phyloP scores from a whole-genome alignment of 441 rosid genomes.

The Aleurites moluccanus region DNA sequence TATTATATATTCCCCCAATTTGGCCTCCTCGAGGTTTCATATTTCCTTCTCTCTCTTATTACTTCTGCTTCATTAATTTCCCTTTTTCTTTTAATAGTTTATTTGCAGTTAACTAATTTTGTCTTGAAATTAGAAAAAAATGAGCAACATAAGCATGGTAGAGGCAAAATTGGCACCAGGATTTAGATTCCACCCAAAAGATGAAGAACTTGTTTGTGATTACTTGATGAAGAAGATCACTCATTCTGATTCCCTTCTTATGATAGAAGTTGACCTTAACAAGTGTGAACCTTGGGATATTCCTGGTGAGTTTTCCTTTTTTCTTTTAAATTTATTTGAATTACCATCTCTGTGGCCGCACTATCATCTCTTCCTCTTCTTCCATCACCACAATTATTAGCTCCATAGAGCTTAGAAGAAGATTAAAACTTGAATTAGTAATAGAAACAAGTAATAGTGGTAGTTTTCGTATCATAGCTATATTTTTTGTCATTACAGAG shows the following conservation, averaged over 20 bases:
- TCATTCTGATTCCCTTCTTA: constrained; percentile 19
- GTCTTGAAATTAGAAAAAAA: not conserved
- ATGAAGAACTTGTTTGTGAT: constrained; percentile 67
- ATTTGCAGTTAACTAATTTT: not conserved
- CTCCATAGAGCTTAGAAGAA: too few relatives aligned
- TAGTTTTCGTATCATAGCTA: too few relatives aligned
- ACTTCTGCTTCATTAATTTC: not conserved
- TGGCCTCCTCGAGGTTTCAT: not conserved
- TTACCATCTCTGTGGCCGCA: too few relatives aligned
- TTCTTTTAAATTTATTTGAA: not conserved
- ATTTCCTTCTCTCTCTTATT: not conserved
- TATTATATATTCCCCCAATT: not conserved
- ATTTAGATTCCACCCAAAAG: constrained; percentile 67
- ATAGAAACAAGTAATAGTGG: too few relatives aligned
- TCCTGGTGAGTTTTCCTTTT: constrained; percentile 41
- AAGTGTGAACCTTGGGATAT: constrained; percentile 80
- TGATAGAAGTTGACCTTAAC: constrained; percentile 61
- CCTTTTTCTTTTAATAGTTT: not conserved
- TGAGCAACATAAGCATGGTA: constrained; percentile 35
- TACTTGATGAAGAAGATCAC: constrained; percentile 48
- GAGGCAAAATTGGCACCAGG: constrained; percentile 58
- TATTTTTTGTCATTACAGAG: too few relatives aligned
- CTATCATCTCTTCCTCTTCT: too few relatives aligned
- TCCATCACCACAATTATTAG: too few relatives aligned
- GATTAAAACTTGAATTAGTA: too few relatives aligned